A percentile compares a stretch with the other conserved stretches of the same genome.
Conservation (phyloP, 2,329 filamentous ascomycete species). For the Xylariaceae sp. region DNA sequence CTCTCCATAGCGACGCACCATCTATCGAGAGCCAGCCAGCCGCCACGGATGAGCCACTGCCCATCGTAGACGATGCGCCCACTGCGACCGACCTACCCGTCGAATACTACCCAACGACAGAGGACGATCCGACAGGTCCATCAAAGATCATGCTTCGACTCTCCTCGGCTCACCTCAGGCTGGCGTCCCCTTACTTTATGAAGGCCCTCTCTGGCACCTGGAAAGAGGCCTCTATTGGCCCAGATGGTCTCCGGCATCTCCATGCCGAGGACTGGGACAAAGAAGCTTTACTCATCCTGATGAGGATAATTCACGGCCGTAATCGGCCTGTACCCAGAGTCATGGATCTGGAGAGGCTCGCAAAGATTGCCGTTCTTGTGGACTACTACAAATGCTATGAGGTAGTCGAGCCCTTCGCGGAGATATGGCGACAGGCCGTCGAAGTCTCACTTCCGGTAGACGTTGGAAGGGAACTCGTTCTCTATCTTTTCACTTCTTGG, state of each 20-base stretch:
- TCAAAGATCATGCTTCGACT: conserved; percentile 2
- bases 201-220: conserved; percentile 10
- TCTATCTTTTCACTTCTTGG: not conserved
- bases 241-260: conserved; percentile 1
- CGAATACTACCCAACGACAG: not conserved
- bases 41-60: not conserved
- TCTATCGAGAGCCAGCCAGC: not conserved
- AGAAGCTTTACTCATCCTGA: conserved; percentile 27
- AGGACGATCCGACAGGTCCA: not conserved
- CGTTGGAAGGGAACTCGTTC: not conserved
- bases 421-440: not conserved
- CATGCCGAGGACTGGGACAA: conserved; percentile 26
- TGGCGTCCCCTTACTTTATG: conserved; percentile 18
- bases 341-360: conserved; percentile 9
- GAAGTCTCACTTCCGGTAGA: not conserved
- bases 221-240: conserved; percentile 7
- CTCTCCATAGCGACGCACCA: too few relatives aligned
- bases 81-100: not conserved
- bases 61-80: not conserved
- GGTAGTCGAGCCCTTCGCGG: not conserved
- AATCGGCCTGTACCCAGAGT: conserved; percentile 5
- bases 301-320: conserved; percentile 15
- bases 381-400: not conserved
- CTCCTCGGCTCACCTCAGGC: conserved; percentile 18
- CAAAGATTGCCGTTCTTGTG: conserved; percentile 13